Conservation (phyloP, 2,329 filamentous ascomycete genomes). For the Orbilia blumenaviensis region DNA sequence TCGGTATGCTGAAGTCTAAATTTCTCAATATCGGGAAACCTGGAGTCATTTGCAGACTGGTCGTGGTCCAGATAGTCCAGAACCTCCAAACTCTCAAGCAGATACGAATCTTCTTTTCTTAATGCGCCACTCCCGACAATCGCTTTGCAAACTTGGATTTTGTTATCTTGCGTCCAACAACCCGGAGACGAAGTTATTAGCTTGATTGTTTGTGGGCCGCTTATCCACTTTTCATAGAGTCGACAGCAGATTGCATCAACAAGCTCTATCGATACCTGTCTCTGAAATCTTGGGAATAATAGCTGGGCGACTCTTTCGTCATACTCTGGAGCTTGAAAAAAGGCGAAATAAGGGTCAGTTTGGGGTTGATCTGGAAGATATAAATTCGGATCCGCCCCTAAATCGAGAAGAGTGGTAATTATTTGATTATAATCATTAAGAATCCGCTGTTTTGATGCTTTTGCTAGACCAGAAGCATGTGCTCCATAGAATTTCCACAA, state of each 20-base stretch:
- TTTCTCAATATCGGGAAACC: too few relatives aligned
- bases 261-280: background rate
- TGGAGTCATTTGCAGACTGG: too few relatives aligned
- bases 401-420: background rate
- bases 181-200: background rate
- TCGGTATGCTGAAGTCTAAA: too few relatives aligned
- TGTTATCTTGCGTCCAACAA: background rate
- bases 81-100: background rate
- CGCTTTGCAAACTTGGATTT: background rate
- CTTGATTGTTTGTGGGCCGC: background rate
- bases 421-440: background rate
- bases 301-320: background rate
- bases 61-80: too few relatives aligned
- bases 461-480: too few relatives aligned
- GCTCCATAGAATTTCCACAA: background rate
- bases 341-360: background rate
- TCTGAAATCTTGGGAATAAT: background rate
- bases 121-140: background rate
- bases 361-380: background rate
- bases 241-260: background rate
- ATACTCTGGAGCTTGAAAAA: background rate
- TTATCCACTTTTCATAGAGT: background rate
- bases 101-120: background rate
- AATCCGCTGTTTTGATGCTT: background rate
- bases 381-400: background rate